Evolutionary conservation across 352 stramenopile genomes (phyloP).

Genomic region (Pythium vanterpoolii): DNA sequence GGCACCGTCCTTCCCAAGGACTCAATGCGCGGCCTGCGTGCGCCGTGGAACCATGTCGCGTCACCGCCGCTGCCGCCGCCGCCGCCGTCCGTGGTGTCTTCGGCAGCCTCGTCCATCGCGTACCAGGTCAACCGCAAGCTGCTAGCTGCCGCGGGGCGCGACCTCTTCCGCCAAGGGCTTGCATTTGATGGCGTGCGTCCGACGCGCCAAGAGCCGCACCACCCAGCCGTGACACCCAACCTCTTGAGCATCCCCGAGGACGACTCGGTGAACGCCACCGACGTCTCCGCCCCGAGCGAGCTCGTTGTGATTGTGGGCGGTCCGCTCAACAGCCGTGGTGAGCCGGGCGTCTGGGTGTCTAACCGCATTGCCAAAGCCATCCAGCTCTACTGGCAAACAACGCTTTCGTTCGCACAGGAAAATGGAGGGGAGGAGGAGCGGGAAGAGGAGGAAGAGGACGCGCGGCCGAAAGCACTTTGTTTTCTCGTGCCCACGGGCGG

Average conservation of each 20-base stretch:
- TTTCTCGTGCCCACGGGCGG: slow-evolving; percentile 36
- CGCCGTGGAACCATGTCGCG: slow-evolving; percentile 4
- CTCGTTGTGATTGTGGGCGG: slow-evolving; percentile 53
- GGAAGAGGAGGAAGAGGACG: slow-evolving; percentile 1
- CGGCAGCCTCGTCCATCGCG: slow-evolving; percentile 1
- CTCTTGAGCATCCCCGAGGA: slow-evolving; percentile 55
- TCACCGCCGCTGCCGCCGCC: slow-evolving; percentile 10
- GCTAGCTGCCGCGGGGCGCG: slow-evolving; percentile 48
- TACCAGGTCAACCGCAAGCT: slow-evolving; percentile 24
- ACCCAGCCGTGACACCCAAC: slow-evolving; percentile 47
- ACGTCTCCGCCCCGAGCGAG: slow-evolving; percentile 25
- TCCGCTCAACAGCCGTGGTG: slow-evolving; percentile 25
- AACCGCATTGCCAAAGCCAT: slow-evolving; percentile 39
- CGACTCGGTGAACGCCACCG: slow-evolving; percentile 3
- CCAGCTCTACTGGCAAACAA: slow-evolving; percentile 56
- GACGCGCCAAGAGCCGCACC: slow-evolving; percentile 29
- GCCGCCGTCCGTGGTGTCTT: slow-evolving; percentile 6
- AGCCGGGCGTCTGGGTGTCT: slow-evolving; percentile 31
- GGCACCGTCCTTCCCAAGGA: slow-evolving; percentile 47
- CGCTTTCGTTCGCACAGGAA: slow-evolving; percentile 33
- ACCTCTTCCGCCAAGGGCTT: slow-evolving; percentile 62
- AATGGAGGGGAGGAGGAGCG: slow-evolving; percentile 19
- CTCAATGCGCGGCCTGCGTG: slow-evolving; percentile 32
- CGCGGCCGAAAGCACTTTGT: slow-evolving; percentile 12
- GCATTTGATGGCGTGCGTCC: slow-evolving; percentile 46